Evolutionary conservation across 2,329 filamentous ascomycete species (phyloP).

Genomic region (Alternaria hordeiaustralica): DNA sequence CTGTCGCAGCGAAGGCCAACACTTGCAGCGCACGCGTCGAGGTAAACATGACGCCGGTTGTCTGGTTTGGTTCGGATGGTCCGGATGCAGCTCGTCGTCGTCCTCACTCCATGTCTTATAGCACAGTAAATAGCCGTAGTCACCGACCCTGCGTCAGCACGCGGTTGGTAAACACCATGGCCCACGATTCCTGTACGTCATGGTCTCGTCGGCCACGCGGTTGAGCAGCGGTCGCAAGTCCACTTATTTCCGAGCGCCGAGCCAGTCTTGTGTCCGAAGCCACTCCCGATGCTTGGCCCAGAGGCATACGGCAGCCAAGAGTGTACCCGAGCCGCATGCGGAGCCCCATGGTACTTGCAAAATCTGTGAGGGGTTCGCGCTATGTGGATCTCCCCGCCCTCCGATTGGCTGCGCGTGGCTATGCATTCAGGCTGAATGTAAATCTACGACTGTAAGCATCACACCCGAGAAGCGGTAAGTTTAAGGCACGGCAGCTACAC

Average conservation of each 20-base stretch:
- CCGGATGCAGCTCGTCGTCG: not conserved
- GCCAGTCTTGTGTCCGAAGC: constrained; percentile 11
- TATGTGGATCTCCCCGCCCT: not conserved
- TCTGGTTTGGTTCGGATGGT: not conserved
- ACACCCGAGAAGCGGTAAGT: not conserved
- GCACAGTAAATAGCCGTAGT: constrained; percentile 25
- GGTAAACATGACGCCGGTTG: constrained; percentile 16
- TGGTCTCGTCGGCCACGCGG: constrained; percentile 7
- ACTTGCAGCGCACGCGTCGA: constrained; percentile 11
- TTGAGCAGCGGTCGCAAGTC: constrained; percentile 2
- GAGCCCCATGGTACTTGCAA: constrained; percentile 19
- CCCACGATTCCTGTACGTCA: constrained; percentile 20
- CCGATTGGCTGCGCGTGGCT: constrained; percentile 22
- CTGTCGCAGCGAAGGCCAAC: constrained; percentile 16
- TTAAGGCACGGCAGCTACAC: not conserved
- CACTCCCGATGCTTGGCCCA: constrained; percentile 14
- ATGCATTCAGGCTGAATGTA: constrained; percentile 30
- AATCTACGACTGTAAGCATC: not conserved
- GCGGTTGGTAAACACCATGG: constrained; percentile 5
- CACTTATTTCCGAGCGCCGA: constrained; percentile 8
- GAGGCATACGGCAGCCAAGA: constrained; percentile 7
- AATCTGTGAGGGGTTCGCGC: constrained; percentile 23
- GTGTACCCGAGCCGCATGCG: constrained; percentile 16
- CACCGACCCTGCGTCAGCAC: not conserved
- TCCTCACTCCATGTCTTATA: constrained; percentile 15